Evolutionary conservation across 1,139 yeast genomes (phyloP), one percentile per base, ranked within the genome.

Genomic region (Yamadazyma aaseri): DNA sequence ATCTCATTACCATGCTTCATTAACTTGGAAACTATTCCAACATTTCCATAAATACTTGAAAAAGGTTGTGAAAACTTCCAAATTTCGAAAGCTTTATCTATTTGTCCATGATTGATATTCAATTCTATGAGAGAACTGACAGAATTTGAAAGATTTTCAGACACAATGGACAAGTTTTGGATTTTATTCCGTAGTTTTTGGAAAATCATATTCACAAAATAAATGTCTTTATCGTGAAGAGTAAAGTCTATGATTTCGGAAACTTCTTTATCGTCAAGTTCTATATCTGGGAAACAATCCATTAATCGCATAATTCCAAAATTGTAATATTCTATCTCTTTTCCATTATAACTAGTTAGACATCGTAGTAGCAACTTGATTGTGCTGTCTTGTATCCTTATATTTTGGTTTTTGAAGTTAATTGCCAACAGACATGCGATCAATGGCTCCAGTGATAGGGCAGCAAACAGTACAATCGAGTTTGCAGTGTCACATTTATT

Each of bases 361-460:
- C 47, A 32, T 2, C 28, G 32, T 6, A 50, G 16, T n/a, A 50
- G 26, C 3, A 18, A 13, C 6, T 22, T 17, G 4, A 48, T 8
- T 1, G 45, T 35, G 7, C 23, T 21, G 3, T 14, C 11, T 4
- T 39, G 20, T 4, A 42, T 15, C 2, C 5, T 8, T 4, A 44
- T 15, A 6, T 36, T 38, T 5, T 13, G 10, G 4, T 34, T 22
- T 9, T 39, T 28, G 16, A 44, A 41, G 3, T 29, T 17, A 1
- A 50, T 11, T 3, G 43, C 38, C 21, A 44, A 55, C 28, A 59
- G 46, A 4, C 56, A 31, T 4, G 58, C 62, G 5, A 58, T 34
- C 10, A 58, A 28, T 9, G 49, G 50, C 10, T 60, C 63, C 2
- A 65, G 65, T 4, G 45, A 38, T 2, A 32, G 12, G 9, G 43